Evolutionary conservation across 768 basidiomycete species (phyloP), one percentile per base, ranked within the genome.

Genomic region (Hysterangium stoloniferum): DNA sequence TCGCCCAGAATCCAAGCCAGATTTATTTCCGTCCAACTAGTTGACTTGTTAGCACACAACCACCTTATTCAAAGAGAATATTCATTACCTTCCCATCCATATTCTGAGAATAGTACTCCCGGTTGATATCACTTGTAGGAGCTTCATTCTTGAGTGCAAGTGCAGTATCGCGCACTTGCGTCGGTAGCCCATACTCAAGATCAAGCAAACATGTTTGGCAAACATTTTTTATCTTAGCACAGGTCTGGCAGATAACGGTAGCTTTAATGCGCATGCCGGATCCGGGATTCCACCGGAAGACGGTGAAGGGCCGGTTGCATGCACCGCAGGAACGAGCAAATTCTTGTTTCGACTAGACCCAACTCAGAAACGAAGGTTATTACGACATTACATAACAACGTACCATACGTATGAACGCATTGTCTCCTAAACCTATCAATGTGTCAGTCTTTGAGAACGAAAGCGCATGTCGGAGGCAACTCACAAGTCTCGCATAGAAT

Each of bases 251-350:
- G 54, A 97, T 82, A 54, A 96, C 92, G 9, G 96, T 99, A 53
- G 91, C 87, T 74, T 98, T 98, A 80, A 79, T 97, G 25, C 95
- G 83, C 64, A 83, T 85, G 35, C 93, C 95, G 3, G 82, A 71
- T 38, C 96, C 96, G 2, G 96, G 94, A 62, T 97, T 95, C 96
- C 96, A 99, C 34, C 92, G 86, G 70, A 99, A 99, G 58, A 97
- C 86, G 42, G 90, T 95, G 69, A 94, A 95, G 2, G 91, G 96
- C 20, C 96, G 79, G 2, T 93, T 92, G 63, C 96, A 99, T 47
- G 95, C 95, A 56, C 97, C 97, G 68, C 96, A 99, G 47, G 92
- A 92, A 24, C 86, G 78, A 4, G 93, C 96, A 56, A 87, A 95
- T 62, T 93, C 87, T 77, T 98, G 96, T 68, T 97, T 98, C 5